Base-by-base conservation (phyloP, 352 stramenopile species). In the Blastocystis sp. region DNA sequence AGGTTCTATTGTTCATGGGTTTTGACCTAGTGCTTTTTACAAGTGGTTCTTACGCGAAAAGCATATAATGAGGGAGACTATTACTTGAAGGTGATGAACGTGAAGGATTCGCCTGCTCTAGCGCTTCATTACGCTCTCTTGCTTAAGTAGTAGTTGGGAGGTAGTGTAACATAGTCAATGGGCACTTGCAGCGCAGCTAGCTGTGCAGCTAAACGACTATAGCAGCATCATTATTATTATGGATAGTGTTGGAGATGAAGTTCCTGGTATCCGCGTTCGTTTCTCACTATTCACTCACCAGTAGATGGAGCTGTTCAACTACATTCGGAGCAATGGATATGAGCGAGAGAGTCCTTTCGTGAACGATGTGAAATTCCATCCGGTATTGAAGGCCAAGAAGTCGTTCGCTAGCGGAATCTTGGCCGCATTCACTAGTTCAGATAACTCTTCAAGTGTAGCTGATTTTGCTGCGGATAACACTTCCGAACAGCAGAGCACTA, bases 231-330 rank as follows among this genome's bases (percentile, higher is more conserved):
- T 85, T 30, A 68, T 68, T 7, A 85, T 85, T 45, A 85, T 85
- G 73, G 73, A 85, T 4, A 85, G 63, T 65, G 73, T 85, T 5
- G 73, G 63, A 37, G 68, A 85, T 30, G 73, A 85, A 30, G 24
- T 85, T 45, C 73, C 73, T 65, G 73, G 73, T 37, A 85, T 85
- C 53, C 73, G 73, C 65, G 73, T 85, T 16, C 7, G 24, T 9
- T 37, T 85, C 18, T 62, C 18, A 1, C 2, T 16, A 6, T 5
- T 50, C 2, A 3, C 16, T 85, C 26, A 66, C 5, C 7, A 5
- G 7, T 66, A 85, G 73, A 85, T 85, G 73, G 73, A 85, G 26
- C 39, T 85, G n/a, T 85, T 68, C 50, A 85, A 85, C 39, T 85
- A 85, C 26, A 85, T 68, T 39, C 45, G 73, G 3, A 68, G 68